phyloP scores from a whole-genome alignment of 2,329 filamentous ascomycete species.

The Mycosphaerella sp. region DNA sequence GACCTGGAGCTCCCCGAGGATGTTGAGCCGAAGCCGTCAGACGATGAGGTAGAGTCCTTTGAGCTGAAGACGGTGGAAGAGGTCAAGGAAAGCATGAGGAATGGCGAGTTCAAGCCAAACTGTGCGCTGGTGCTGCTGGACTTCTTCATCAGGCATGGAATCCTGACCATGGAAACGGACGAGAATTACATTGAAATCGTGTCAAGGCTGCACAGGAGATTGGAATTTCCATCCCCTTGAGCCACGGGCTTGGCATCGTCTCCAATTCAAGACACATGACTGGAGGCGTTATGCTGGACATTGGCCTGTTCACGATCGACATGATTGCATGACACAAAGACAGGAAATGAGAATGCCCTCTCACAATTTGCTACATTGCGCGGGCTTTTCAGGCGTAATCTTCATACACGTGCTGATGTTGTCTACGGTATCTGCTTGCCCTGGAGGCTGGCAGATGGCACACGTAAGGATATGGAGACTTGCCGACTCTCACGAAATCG shows the following conservation, averaged over 20 bases:
- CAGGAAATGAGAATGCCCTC: too few species aligned
- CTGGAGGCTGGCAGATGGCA: too few species aligned
- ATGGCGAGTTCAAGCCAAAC: constrained; percentile 85
- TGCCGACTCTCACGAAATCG: too few species aligned
- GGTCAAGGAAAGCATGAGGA: constrained; percentile 60
- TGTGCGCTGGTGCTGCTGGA: constrained; percentile 78
- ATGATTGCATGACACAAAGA: too few species aligned
- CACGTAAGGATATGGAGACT: too few species aligned
- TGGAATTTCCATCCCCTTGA: constrained; percentile 62
- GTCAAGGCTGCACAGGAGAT: constrained; percentile 64
- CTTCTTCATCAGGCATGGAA: constrained; percentile 80
- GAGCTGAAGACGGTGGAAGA: constrained; percentile 70
- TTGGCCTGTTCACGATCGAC: too few species aligned
- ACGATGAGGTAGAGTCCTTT: constrained; percentile 86
- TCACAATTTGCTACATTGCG: too few species aligned
- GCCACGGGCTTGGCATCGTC: not conserved
- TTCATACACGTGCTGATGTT: too few species aligned
- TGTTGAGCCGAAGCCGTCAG: constrained; percentile 66
- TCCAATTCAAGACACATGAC: too few species aligned
- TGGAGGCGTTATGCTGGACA: too few species aligned
- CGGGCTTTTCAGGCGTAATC: too few species aligned
- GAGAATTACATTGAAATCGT: constrained; percentile 69
- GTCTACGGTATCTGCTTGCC: too few species aligned
- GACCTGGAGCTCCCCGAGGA: constrained; percentile 70
- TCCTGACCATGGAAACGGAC: constrained; percentile 74